Base-by-base conservation (phyloP, 768 basidiomycete genomes). In the Auriscalpium microsporum region DNA sequence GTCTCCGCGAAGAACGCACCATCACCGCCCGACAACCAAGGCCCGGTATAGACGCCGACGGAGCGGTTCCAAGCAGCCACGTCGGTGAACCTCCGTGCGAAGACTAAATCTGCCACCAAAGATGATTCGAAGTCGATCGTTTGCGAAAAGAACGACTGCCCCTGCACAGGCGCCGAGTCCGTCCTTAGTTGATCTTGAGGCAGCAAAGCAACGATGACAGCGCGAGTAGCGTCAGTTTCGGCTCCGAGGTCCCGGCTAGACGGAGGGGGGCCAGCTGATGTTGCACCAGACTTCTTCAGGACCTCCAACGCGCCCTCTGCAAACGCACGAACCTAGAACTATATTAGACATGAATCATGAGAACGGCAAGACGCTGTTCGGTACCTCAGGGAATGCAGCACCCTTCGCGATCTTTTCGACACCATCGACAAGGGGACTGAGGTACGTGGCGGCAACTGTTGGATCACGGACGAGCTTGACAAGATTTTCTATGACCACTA, bases 391-490 rank as follows among this genome's bases (percentile, higher is more conserved):
- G 78, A 98, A 98, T 28, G 94, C 92, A 53, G 94, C 94, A 16
- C 87, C 81, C 54, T 83, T 83, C 11, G 89, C 89, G 61, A 97
- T 92, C 70, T 87, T 90, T 65, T 90, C 82, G 16, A 95, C 92
- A 56, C 94, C 93, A 36, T 90, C 87, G 4, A 95, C 86, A 44
- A 98, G 83, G 42, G 86, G 78, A 60, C 86, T 87, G 36, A 94
- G 81, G 70, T 97, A 94, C 36, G 79, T 79, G 4, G 94, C 94
- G 50, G 95, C 95, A 40, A 97, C 82, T 57, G 79, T 83, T 3
- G 90, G 87, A 64, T 94, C 83, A 59, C 95, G 87, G 44, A 98
- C 95, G 58, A 98, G 88, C 73, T 97, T 98, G 71, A 96, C 94
- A 53, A 98, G 78, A 72, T 98, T 97, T 66, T 95, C 93, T 57